Evolutionary conservation across 805 yeast genomes (phyloP).

Genomic region (Candida krabiensis): DNA sequence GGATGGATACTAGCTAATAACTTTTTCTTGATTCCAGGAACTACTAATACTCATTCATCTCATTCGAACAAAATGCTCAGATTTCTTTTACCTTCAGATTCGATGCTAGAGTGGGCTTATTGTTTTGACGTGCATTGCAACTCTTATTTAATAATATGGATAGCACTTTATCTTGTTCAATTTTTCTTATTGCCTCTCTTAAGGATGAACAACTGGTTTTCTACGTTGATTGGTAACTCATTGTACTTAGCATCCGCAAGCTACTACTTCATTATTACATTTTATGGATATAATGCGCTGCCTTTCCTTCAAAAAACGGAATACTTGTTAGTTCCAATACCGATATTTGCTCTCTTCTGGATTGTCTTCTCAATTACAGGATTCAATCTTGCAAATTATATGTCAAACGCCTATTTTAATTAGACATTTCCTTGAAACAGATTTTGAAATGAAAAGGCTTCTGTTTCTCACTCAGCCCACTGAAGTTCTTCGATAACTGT

Average conservation of each 20-base stretch:
- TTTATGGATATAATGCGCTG: slow-evolving; percentile 82
- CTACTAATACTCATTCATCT: slow-evolving; percentile 5
- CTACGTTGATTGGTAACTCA: slow-evolving; percentile 75
- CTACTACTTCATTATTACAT: slow-evolving; percentile 77
- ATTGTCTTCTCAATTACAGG: slow-evolving; percentile 59
- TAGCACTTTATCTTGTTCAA: slow-evolving; percentile 69
- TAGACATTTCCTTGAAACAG: no score
- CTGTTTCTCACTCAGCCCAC: no score
- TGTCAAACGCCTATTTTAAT: slow-evolving; percentile 44
- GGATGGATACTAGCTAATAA: slow-evolving; percentile 73
- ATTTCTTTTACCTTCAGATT: slow-evolving; percentile 31
- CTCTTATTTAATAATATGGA: slow-evolving; percentile 81
- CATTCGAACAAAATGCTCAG: slow-evolving; percentile 27
- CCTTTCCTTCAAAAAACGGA: slow-evolving; percentile 68
- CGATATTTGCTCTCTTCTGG: slow-evolving; percentile 57
- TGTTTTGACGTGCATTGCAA: slow-evolving; percentile 95
- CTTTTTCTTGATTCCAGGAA: slow-evolving; percentile 40
- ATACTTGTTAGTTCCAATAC: slow-evolving; percentile 62
- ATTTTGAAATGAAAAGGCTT: no score
- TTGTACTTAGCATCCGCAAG: slow-evolving; percentile 72
- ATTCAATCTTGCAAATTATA: slow-evolving; percentile 68
- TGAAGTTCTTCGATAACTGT: no score
- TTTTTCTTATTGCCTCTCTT: slow-evolving; percentile 73
- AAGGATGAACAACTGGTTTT: slow-evolving; percentile 60
- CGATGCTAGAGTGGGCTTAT: slow-evolving; percentile 85